These are phyloP conservation scores for Neofusicoccum parvum DNA, from an alignment of 2,329 filamentous ascomycete genomes.

Conservation along the genomic window DNA sequence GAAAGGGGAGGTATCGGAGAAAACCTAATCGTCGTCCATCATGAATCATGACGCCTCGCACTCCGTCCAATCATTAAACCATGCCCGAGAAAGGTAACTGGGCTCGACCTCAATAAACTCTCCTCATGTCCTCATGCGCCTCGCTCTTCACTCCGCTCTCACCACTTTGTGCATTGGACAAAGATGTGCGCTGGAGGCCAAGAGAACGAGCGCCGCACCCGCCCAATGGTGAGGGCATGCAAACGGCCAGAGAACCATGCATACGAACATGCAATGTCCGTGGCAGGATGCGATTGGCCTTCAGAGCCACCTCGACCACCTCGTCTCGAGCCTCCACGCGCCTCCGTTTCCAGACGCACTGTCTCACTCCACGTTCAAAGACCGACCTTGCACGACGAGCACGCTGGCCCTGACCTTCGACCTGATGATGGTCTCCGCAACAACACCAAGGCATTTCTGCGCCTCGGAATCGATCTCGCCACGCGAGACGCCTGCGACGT, in stretches of 20 bases:
- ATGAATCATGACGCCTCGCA: conserved; percentile 3
- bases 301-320: background rate
- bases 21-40: background rate
- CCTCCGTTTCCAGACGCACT: background rate
- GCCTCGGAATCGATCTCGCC: conserved; percentile 38
- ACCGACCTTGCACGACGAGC: conserved; percentile 64
- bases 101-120: background rate
- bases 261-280: background rate
- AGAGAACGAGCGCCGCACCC: background rate
- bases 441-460: conserved; percentile 57
- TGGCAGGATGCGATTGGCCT: too few species aligned
- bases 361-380: background rate
- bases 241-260: background rate
- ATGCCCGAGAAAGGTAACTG: background rate
- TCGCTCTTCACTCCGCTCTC: conserved; percentile 7
- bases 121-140: background rate
- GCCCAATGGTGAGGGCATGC: too few species aligned
- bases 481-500: conserved; percentile 2
- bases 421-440: conserved; percentile 62
- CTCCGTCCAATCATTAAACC: background rate
- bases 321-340: background rate
- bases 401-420: conserved; percentile 66
- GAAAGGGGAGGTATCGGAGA: conserved; percentile 4
- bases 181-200: background rate
- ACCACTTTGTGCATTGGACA: background rate